Evolutionary conservation across 2,329 filamentous ascomycete genomes (phyloP).

Genomic region (Macrophomina phaseolina): DNA sequence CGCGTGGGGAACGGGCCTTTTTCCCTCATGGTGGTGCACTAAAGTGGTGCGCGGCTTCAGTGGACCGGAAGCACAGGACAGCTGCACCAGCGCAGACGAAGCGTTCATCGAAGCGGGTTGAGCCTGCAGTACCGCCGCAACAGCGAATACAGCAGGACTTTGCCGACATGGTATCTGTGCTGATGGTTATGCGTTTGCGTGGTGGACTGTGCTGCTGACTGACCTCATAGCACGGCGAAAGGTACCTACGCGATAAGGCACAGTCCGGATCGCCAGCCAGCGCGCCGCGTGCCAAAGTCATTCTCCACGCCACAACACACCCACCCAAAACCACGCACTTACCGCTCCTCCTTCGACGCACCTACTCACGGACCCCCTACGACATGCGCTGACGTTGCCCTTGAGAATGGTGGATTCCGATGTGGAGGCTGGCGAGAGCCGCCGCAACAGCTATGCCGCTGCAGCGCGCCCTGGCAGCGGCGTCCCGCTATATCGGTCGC

Average conservation of each 20-base stretch:
- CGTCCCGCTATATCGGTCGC: conserved; percentile 64
- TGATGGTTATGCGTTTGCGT: not conserved
- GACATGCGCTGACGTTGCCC: conserved; percentile 25
- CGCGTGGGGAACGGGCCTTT: conserved; percentile 5
- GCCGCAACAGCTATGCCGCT: conserved; percentile 36
- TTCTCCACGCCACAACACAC: not conserved
- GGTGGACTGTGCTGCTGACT: not conserved
- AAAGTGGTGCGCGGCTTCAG: not conserved
- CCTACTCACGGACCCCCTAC: not conserved
- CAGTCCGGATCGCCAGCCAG: not conserved
- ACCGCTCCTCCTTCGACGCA: not conserved
- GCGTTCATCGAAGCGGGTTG: not conserved
- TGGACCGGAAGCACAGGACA: not conserved
- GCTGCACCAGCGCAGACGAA: not conserved
- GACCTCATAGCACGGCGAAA: conserved; percentile 15
- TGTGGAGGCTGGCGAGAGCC: conserved; percentile 31
- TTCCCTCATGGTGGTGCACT: not conserved
- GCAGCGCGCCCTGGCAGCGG: conserved; percentile 36
- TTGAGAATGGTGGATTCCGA: conserved; percentile 28
- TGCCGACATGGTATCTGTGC: not conserved
- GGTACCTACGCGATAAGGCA: conserved; percentile 11
- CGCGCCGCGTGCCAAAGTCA: not conserved
- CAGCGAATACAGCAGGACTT: too few relatives aligned
- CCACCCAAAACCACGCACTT: not conserved
- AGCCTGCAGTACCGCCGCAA: too few relatives aligned